phyloP scores from a whole-genome alignment of 2,329 filamentous ascomycete genomes.

The Fusarium sp. region DNA sequence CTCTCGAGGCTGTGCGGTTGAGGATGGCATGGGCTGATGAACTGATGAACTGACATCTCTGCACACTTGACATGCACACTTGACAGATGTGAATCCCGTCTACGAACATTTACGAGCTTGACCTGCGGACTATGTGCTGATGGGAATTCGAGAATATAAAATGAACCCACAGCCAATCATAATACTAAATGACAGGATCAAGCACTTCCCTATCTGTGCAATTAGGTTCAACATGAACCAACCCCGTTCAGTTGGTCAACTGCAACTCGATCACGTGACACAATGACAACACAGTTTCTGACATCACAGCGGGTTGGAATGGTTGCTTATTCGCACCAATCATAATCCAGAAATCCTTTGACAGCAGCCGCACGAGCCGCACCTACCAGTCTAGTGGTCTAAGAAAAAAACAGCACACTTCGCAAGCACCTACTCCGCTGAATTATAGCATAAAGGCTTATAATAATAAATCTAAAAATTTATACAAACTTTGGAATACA shows the following conservation, averaged over 20 bases:
- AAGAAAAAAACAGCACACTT: too few relatives aligned
- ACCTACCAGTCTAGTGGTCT: neutral
- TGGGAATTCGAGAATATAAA: neutral
- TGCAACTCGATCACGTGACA: conserved; percentile 22
- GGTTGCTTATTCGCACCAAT: conserved; percentile 32
- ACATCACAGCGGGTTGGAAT: conserved; percentile 1
- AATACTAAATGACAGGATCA: neutral
- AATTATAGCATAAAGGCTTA: too few relatives aligned
- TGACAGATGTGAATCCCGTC: neutral
- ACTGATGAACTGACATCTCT: neutral
- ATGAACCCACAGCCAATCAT: neutral
- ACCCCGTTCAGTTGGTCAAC: neutral
- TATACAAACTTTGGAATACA: too few relatives aligned
- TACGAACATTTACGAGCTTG: neutral
- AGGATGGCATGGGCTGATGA: neutral
- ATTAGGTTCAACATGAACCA: neutral
- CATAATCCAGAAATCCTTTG: conserved; percentile 16
- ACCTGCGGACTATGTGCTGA: neutral
- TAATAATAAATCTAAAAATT: too few relatives aligned
- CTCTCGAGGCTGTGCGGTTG: neutral
- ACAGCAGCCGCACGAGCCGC: conserved; percentile 36
- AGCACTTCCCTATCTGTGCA: neutral
- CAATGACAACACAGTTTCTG: neutral
- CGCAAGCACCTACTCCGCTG: too few relatives aligned
- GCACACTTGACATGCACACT: neutral